A percentile compares a stretch with the other conserved stretches of the same genome.
Conservation (phyloP, 441 rosid genomes). For the Pelargonium citronellum region DNA sequence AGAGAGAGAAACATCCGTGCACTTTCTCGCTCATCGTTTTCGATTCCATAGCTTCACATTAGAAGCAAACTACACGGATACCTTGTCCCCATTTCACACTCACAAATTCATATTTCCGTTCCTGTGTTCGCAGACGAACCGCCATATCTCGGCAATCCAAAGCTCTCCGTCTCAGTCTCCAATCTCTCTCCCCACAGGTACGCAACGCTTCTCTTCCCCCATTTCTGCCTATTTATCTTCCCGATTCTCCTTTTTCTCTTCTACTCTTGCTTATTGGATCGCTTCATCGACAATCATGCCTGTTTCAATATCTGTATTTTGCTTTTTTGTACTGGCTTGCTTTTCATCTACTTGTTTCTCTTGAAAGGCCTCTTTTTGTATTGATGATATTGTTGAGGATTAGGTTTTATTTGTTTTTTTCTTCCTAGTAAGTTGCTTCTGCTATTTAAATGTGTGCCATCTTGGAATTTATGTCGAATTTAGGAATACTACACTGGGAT, state of each 20-base stretch:
- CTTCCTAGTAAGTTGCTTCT: too few species aligned
- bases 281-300: neutral
- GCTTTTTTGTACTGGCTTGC: neutral
- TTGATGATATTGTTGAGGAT: neutral
- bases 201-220: constrained; percentile 3
- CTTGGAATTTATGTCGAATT: neutral
- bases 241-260: neutral
- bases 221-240: neutral
- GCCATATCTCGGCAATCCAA: constrained; percentile 20
- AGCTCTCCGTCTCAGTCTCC: constrained; percentile 13
- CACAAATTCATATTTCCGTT: neutral
- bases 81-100: too few species aligned
- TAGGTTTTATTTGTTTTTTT: too few species aligned
- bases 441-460: neutral
- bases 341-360: too few species aligned
- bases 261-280: neutral
- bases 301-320: neutral
- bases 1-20: too few species aligned
- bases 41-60: too few species aligned
- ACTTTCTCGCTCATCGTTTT: too few species aligned
- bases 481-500: neutral
- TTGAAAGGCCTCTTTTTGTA: too few species aligned
- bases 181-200: constrained; percentile 20
- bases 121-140: constrained; percentile 7
- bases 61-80: too few species aligned